These are phyloP conservation scores for Thelonectria discophora DNA, from an alignment of 2,329 filamentous ascomycete genomes.

Conservation along the genomic window DNA sequence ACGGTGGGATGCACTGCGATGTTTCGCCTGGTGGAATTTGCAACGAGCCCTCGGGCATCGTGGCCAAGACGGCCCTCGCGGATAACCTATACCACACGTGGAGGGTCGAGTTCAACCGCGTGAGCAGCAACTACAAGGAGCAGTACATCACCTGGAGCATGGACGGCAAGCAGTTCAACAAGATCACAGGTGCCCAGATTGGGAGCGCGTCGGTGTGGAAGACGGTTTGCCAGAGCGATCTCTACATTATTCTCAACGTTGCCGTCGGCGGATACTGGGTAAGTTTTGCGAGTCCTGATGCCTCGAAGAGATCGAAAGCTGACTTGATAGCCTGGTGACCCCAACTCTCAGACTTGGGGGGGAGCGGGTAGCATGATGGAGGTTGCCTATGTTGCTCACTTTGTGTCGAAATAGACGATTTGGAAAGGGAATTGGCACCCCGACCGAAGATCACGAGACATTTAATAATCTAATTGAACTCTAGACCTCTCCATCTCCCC, in stretches of 20 bases:
- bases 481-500: too few relatives aligned
- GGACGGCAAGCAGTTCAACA: slow-evolving; percentile 56
- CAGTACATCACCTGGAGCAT: slow-evolving; percentile 63
- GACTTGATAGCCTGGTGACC: slow-evolving; percentile 54
- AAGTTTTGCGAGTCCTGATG: slow-evolving; percentile 40
- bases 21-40: slow-evolving; percentile 56
- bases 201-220: slow-evolving; percentile 58
- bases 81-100: slow-evolving; percentile 59
- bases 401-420: slow-evolving; percentile 18
- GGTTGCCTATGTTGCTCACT: slow-evolving; percentile 55
- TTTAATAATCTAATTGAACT: too few relatives aligned
- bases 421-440: background rate
- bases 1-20: slow-evolving; percentile 64
- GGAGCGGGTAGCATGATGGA: slow-evolving; percentile 57
- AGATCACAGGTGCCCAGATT: slow-evolving; percentile 55
- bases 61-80: slow-evolving; percentile 47
- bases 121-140: slow-evolving; percentile 52
- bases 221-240: slow-evolving; percentile 58
- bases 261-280: slow-evolving; percentile 64
- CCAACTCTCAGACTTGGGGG: slow-evolving; percentile 54
- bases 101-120: slow-evolving; percentile 60
- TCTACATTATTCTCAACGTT: slow-evolving; percentile 64
- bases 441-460: background rate
- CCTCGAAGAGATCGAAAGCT: background rate
- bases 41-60: slow-evolving; percentile 59